A percentile compares a stretch with the other conserved stretches of the same genome.
Evolutionary conservation across 2,329 filamentous ascomycete species (phyloP).

Genomic region (Coniochaeta hoffmannii): DNA sequence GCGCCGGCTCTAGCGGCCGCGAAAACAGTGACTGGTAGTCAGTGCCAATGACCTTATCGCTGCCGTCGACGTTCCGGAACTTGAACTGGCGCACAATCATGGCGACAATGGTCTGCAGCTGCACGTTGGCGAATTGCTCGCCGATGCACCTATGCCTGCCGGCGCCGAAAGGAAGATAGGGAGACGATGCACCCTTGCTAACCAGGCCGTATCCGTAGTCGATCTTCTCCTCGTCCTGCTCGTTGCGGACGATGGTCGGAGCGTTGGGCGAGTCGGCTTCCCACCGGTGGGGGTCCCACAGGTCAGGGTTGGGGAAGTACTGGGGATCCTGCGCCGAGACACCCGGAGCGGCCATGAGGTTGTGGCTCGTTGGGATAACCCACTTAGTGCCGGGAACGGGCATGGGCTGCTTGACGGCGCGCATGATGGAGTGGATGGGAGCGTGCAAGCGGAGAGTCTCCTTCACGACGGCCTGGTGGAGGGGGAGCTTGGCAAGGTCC

Average conservation of each 20-base stretch:
- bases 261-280: slow-evolving; percentile 54
- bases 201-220: slow-evolving; percentile 94
- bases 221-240: slow-evolving; percentile 62
- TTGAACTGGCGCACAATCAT: slow-evolving; percentile 73
- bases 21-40: slow-evolving; percentile 68
- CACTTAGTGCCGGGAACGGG: slow-evolving; percentile 75
- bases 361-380: slow-evolving; percentile 72
- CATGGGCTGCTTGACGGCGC: slow-evolving; percentile 85
- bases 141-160: slow-evolving; percentile 92
- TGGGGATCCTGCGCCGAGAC: slow-evolving; percentile 64
- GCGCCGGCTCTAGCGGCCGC: slow-evolving; percentile 61
- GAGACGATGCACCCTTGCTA: slow-evolving; percentile 81
- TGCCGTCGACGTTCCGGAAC: slow-evolving; percentile 68
- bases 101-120: slow-evolving; percentile 78
- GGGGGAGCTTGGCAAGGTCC: slow-evolving; percentile 64
- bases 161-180: slow-evolving; percentile 90
- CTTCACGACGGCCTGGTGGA: slow-evolving; percentile 80
- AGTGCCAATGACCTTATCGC: slow-evolving; percentile 58
- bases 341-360: slow-evolving; percentile 77
- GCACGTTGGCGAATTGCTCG: slow-evolving; percentile 91
- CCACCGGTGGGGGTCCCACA: slow-evolving; percentile 93
- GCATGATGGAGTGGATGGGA: slow-evolving; percentile 92
- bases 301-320: slow-evolving; percentile 74
- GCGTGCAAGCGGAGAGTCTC: slow-evolving; percentile 88
- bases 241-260: slow-evolving; percentile 34